Evolutionary conservation across 2,329 filamentous ascomycete species (phyloP).

Genomic region (Trichoderma oligosporum): DNA sequence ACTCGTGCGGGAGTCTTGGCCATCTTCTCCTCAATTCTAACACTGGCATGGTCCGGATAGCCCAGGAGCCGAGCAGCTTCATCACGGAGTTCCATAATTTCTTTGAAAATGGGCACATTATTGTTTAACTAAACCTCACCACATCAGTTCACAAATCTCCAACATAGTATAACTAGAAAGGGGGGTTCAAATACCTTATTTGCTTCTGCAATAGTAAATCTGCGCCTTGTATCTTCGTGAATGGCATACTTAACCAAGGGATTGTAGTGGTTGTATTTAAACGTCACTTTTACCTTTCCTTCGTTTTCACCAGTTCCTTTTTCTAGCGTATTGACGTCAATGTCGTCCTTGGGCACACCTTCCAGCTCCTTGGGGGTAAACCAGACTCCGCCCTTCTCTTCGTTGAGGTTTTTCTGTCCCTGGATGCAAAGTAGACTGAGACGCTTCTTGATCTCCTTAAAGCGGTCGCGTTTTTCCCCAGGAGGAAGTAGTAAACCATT

Average conservation of each 20-base stretch:
- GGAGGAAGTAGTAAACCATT: slow-evolving; percentile 71
- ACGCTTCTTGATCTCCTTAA: slow-evolving; percentile 83
- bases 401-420: slow-evolving; percentile 77
- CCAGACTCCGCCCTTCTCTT: slow-evolving; percentile 79
- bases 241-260: slow-evolving; percentile 74
- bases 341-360: slow-evolving; percentile 68
- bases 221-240: slow-evolving; percentile 63
- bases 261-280: slow-evolving; percentile 81
- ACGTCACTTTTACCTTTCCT: slow-evolving; percentile 69
- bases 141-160: not conserved
- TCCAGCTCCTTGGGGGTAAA: slow-evolving; percentile 69
- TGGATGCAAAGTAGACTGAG: slow-evolving; percentile 69
- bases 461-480: slow-evolving; percentile 68
- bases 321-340: slow-evolving; percentile 60
- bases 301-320: slow-evolving; percentile 70
- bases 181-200: slow-evolving; percentile 58
- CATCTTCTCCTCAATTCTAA: slow-evolving; percentile 81
- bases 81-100: slow-evolving; percentile 70
- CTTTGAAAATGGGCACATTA: slow-evolving; percentile 70
- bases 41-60: slow-evolving; percentile 71
- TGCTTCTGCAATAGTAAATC: slow-evolving; percentile 69
- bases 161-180: not conserved
- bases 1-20: slow-evolving; percentile 72
- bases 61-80: slow-evolving; percentile 73
- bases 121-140: slow-evolving; percentile 51